Conservation (phyloP, 2,329 filamentous ascomycete genomes). For the Seiridium cupressi region DNA sequence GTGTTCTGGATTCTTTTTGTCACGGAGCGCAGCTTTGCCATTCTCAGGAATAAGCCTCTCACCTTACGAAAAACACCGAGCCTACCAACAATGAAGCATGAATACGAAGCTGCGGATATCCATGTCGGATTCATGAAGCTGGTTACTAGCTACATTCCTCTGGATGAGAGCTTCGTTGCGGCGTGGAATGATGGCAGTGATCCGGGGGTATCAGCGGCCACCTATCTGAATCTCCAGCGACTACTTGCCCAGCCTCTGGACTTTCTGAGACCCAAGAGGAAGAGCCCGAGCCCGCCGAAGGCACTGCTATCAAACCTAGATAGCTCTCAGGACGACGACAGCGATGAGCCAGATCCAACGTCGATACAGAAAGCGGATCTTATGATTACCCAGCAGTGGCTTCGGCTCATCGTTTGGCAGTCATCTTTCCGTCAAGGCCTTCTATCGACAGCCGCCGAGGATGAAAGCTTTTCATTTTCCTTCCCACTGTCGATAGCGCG, state of each 20-base stretch:
- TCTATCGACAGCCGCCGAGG: conserved; percentile 55
- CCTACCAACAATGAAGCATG: conserved; percentile 49
- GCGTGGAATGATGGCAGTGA: conserved; percentile 61
- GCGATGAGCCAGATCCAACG: conserved; percentile 49
- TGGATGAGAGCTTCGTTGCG: conserved; percentile 62
- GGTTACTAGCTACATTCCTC: conserved; percentile 59
- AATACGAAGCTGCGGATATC: conserved; percentile 50
- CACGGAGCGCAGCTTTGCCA: conserved; percentile 61
- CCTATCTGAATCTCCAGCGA: conserved; percentile 33
- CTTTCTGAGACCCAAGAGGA: conserved; percentile 23
- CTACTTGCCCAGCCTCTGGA: conserved; percentile 29
- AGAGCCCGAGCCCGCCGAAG: conserved; percentile 8
- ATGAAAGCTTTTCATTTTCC: conserved; percentile 60
- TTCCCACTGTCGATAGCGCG: conserved; percentile 62
- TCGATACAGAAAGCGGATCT: conserved; percentile 69
- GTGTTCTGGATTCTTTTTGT: conserved; percentile 64
- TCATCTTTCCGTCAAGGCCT: conserved; percentile 65
- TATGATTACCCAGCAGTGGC: conserved; percentile 69
- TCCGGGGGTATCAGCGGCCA: conserved; percentile 29
- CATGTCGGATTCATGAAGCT: conserved; percentile 59
- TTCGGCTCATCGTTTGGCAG: conserved; percentile 71
- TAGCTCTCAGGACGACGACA: conserved; percentile 16
- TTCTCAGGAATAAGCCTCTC: conserved; percentile 62
- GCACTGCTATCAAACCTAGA: background rate
- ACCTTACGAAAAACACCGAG: conserved; percentile 59